Conservation (phyloP, 306 rosid species). For the Acacia crassicarpa region DNA sequence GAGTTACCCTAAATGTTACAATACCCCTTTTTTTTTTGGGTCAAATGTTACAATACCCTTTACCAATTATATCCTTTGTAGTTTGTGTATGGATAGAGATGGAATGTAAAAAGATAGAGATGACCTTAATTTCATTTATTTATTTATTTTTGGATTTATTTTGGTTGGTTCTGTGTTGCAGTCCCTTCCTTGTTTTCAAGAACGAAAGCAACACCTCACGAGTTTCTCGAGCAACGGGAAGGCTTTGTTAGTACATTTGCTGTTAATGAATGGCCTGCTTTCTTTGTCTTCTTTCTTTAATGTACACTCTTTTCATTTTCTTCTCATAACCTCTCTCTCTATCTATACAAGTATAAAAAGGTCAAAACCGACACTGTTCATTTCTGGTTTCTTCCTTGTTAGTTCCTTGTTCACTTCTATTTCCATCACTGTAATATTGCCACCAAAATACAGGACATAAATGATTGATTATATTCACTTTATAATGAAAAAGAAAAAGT, state of each 20-base stretch:
- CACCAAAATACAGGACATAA: constrained; percentile 32
- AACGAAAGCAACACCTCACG: constrained; percentile 74
- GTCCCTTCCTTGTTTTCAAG: background rate
- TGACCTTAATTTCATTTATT: background rate
- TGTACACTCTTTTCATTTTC: constrained; percentile 9
- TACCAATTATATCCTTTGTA: background rate
- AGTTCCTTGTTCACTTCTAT: constrained; percentile 38
- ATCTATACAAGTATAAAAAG: constrained; percentile 5
- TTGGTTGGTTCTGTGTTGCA: background rate
- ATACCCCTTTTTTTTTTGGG: too few relatives aligned
- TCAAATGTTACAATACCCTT: too few relatives aligned
- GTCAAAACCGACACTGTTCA: constrained; percentile 66
- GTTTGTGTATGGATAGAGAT: background rate
- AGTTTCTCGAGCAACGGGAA: constrained; percentile 68
- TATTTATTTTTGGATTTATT: background rate
- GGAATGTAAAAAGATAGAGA: background rate
- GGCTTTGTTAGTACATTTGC: constrained; percentile 43
- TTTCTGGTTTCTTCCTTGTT: constrained; percentile 37
- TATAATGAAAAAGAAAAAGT: background rate
- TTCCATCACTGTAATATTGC: constrained; percentile 25
- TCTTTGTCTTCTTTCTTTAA: constrained; percentile 36
- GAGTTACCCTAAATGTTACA: too few relatives aligned
- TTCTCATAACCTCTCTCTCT: background rate
- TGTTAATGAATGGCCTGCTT: background rate
- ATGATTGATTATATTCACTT: background rate